These are phyloP conservation scores for Xylaria sp. DNA, from an alignment of 2,329 filamentous ascomycete genomes.

Conservation along the genomic window DNA sequence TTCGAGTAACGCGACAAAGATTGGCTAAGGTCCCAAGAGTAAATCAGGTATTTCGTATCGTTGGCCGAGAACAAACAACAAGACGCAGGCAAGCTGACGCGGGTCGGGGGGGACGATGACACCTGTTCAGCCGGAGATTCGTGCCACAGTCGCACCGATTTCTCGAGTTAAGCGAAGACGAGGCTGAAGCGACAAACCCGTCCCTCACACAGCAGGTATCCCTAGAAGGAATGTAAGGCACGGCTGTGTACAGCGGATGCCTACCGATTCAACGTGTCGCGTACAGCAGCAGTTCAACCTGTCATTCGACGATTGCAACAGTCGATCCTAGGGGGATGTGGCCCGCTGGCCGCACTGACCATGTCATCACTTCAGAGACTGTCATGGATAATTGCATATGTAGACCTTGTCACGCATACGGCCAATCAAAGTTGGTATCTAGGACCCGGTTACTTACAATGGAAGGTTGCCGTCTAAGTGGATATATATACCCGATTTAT, in stretches of 20 bases:
- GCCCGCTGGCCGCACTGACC: neutral
- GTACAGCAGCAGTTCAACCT: neutral
- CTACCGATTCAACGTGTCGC: neutral
- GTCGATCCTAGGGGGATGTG: neutral
- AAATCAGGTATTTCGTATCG: neutral
- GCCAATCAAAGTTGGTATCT: too few relatives aligned
- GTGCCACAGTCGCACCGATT: neutral
- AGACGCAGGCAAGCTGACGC: neutral
- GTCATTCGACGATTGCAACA: neutral
- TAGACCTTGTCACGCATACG: neutral
- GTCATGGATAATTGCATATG: neutral
- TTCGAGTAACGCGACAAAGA: neutral
- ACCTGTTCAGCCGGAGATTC: neutral
- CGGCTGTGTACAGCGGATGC: neutral
- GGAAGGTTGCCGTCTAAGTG: too few relatives aligned
- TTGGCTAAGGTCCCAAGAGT: neutral
- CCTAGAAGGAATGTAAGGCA: constrained; percentile 4
- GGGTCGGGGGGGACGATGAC: neutral
- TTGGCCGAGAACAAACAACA: neutral
- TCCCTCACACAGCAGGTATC: neutral
- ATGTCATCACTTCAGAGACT: too few relatives aligned
- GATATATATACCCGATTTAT: too few relatives aligned
- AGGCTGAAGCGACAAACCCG: neutral
- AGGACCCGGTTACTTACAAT: too few relatives aligned
- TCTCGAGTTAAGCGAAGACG: neutral